Percentiles rank a stretch among this genome's conserved stretches.
Conservation (phyloP, 495 filamentous ascomycete genomes). For the Annulohypoxylon nitens region DNA sequence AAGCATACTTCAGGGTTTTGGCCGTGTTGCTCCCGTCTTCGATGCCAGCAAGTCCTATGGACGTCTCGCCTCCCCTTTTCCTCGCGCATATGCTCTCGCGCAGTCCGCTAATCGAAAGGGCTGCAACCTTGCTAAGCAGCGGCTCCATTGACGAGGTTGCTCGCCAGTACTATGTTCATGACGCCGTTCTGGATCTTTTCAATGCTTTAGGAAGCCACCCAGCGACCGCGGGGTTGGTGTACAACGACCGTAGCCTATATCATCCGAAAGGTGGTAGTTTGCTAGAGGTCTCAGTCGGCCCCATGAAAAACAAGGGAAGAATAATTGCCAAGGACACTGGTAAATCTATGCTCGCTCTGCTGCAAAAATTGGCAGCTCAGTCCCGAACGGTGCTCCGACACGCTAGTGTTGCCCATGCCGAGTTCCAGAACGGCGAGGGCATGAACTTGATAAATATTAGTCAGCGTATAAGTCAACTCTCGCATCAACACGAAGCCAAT, state of each 20-base stretch:
- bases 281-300: conserved; percentile 15
- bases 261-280: conserved; percentile 29
- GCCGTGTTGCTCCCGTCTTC: conserved; percentile 27
- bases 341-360: conserved; percentile 28
- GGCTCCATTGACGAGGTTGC: conserved; percentile 51
- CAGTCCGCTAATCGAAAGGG: conserved; percentile 52
- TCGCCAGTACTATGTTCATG: conserved; percentile 26
- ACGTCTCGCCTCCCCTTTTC: conserved; percentile 28
- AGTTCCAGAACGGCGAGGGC: conserved; percentile 31
- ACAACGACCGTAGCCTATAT: conserved; percentile 41
- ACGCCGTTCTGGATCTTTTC: conserved; percentile 50
- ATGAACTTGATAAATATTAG: conserved; percentile 28
- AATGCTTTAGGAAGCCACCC: conserved; percentile 39
- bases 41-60: conserved; percentile 18
- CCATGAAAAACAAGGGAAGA: conserved; percentile 3
- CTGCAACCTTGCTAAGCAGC: conserved; percentile 48
- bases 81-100: conserved; percentile 48
- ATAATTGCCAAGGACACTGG: conserved; percentile 33
- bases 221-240: conserved; percentile 31
- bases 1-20: conserved; percentile 31
- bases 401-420: conserved; percentile 7
- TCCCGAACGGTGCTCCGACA: conserved; percentile 35
- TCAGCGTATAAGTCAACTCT: conserved; percentile 24
- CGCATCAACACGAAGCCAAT: conserved; percentile 2
- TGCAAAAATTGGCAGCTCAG: conserved; percentile 30